phyloP scores from a whole-genome alignment of 331 rosid species.

The Malus hybrid region DNA sequence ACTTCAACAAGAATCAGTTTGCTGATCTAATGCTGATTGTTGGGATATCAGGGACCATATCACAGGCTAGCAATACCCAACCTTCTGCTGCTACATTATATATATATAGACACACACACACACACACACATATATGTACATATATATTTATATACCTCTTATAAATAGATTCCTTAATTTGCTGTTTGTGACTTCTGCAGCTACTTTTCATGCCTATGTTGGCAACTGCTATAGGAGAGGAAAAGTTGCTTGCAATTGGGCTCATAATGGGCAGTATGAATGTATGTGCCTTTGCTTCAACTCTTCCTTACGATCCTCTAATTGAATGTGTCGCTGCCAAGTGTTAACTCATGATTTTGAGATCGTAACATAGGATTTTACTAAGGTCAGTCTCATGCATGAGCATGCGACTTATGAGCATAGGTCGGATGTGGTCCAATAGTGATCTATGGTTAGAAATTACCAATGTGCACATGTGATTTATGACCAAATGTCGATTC shows the following conservation, averaged over 20 bases:
- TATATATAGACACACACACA: no score
- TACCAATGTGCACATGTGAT: not conserved
- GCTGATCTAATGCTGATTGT: conserved; percentile 68
- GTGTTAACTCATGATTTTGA: not conserved
- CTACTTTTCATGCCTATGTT: conserved; percentile 65
- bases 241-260: conserved; percentile 60
- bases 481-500: not conserved
- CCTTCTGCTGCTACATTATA: not conserved
- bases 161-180: not conserved
- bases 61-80: conserved; percentile 48
- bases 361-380: not conserved
- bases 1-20: conserved; percentile 63
- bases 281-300: conserved; percentile 33
- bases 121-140: no score
- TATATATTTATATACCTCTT: not conserved
- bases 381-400: not conserved
- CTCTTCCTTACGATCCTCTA: not conserved
- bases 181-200: conserved; percentile 24
- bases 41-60: conserved; percentile 56
- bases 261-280: conserved; percentile 44
- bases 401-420: not conserved
- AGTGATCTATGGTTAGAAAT: not conserved
- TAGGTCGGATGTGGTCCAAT: not conserved
- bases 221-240: conserved; percentile 59
- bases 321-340: not conserved